Evolutionary conservation across 2,329 filamentous ascomycete species (phyloP).

Genomic region (Fragosphaeria purpurea): DNA sequence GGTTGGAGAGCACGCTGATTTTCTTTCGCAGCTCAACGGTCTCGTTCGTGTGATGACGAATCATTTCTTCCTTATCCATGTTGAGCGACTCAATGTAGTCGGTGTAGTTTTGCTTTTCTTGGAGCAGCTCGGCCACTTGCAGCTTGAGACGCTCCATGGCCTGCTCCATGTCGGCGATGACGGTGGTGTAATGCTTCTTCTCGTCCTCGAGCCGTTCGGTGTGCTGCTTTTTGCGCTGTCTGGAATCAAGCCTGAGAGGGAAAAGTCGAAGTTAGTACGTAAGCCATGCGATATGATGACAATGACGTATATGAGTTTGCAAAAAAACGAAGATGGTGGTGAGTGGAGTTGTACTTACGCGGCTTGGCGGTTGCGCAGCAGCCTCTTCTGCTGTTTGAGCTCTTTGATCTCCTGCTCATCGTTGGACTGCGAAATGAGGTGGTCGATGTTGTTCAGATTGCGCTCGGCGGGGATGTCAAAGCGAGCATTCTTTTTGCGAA

Average conservation of each 20-base stretch:
- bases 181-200: conserved; percentile 78
- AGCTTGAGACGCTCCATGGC: conserved; percentile 59
- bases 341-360: conserved; percentile 54
- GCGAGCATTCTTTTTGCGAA: conserved; percentile 97
- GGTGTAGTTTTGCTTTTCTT: conserved; percentile 64
- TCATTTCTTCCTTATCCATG: conserved; percentile 85
- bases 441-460: conserved; percentile 89
- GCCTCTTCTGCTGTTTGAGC: conserved; percentile 93
- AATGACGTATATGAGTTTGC: neutral
- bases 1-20: conserved; percentile 68
- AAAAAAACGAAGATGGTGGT: conserved; percentile 8
- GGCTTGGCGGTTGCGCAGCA: conserved; percentile 90
- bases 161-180: conserved; percentile 71
- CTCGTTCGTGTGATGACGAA: conserved; percentile 80
- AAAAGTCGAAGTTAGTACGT: neutral
- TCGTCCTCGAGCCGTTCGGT: conserved; percentile 94
- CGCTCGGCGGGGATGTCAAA: conserved; percentile 94
- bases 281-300: conserved; percentile 3
- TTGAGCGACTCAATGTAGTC: conserved; percentile 67
- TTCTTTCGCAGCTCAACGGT: conserved; percentile 88
- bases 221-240: conserved; percentile 96
- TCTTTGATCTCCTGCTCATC: conserved; percentile 95
- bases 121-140: conserved; percentile 59
- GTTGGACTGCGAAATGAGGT: conserved; percentile 76
- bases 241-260: conserved; percentile 68